Evolutionary conservation across 257 asterid species (phyloP).

Genomic region (Echium plantagineum): DNA sequence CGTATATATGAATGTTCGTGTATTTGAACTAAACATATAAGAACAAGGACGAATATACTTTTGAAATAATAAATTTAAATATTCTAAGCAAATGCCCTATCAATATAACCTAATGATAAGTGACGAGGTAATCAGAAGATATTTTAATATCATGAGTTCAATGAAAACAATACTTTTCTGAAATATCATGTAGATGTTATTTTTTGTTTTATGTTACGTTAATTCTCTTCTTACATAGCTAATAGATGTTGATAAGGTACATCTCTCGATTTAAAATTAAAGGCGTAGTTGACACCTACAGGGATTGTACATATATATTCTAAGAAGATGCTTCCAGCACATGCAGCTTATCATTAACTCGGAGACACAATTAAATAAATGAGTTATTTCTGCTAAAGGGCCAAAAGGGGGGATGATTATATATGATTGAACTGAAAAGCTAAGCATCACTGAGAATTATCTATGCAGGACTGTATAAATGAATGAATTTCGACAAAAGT

Average conservation of each 20-base stretch:
- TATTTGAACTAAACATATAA: neutral
- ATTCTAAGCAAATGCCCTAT: no score
- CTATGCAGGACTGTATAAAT: constrained; percentile 2
- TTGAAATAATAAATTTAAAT: constrained; percentile 13
- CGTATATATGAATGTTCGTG: neutral
- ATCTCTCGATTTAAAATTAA: no score
- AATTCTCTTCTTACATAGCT: no score
- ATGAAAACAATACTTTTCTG: no score
- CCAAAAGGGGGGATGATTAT: constrained; percentile 1
- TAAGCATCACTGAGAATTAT: neutral
- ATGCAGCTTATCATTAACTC: neutral
- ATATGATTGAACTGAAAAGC: constrained; percentile 29
- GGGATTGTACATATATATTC: no score
- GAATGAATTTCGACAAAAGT: constrained; percentile 1
- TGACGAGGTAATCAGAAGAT: no score
- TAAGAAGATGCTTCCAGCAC: constrained; percentile 29
- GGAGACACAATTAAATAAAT: constrained; percentile 8
- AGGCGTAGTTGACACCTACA: no score
- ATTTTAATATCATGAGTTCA: no score
- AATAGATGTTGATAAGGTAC: no score
- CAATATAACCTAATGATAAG: no score
- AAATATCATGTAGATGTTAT: no score
- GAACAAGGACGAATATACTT: neutral
- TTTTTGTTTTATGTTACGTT: no score
- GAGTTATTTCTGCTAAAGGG: constrained; percentile 14